These are phyloP conservation scores for Myxozyma nipponensis DNA, from an alignment of 805 yeast species.

Conservation along the genomic window DNA sequence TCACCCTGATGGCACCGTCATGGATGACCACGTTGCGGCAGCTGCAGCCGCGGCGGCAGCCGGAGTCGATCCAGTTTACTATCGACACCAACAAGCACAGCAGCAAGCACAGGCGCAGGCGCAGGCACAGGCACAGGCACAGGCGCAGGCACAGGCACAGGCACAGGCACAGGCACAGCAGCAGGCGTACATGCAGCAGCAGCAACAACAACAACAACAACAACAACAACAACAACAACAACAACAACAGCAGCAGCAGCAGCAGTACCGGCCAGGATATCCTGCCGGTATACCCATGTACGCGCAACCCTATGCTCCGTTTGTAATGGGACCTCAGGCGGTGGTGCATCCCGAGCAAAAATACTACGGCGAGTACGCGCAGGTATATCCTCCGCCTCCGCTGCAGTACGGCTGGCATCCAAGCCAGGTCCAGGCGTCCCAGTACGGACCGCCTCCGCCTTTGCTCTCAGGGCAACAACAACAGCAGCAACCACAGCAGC, in stretches of 20 bases:
- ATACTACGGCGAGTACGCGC: conserved; percentile 14
- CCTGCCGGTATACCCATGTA: not conserved
- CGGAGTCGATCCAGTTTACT: conserved; percentile 17
- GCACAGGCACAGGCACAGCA: conserved; percentile 2
- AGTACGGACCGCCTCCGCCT: conserved; percentile 17
- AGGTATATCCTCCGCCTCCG: conserved; percentile 12
- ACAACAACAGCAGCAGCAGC: not conserved
- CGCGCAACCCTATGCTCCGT: not conserved
- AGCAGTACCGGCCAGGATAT: not conserved
- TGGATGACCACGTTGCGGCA: conserved; percentile 13
- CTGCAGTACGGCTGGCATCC: conserved; percentile 17
- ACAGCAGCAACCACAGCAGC: conserved; percentile 13
- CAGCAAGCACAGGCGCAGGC: conserved; percentile 24
- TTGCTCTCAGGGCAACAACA: conserved; percentile 16
- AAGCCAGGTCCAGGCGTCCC: too few relatives aligned
- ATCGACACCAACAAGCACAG: conserved; percentile 14
- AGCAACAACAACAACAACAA: not conserved
- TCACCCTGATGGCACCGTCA: conserved; percentile 1
- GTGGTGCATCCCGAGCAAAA: conserved; percentile 3
- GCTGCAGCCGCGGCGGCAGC: too few relatives aligned
- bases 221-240: not conserved
- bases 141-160: conserved; percentile 5
- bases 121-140: conserved; percentile 21
- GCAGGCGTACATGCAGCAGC: not conserved
- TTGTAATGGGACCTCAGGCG: not conserved